These are phyloP conservation scores for Neotropicomus parvogracilis DNA, from an alignment of 1,284 basidiomycete species.

Conservation along the genomic window DNA sequence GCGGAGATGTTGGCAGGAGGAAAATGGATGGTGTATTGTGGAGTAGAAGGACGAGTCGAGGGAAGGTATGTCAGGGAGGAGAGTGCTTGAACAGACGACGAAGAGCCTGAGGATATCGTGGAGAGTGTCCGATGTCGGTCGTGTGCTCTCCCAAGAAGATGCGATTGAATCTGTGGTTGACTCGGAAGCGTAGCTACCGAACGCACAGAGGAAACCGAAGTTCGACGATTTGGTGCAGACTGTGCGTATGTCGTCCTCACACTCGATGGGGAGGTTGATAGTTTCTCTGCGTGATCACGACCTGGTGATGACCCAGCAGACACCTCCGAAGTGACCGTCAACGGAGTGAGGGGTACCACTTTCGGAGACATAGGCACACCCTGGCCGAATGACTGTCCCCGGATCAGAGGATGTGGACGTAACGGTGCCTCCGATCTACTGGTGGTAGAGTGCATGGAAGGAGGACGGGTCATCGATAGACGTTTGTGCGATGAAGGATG, in stretches of 20 bases:
- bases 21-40: constrained; percentile 50
- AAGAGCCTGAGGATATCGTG: constrained; percentile 54
- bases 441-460: constrained; percentile 56
- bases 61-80: constrained; percentile 61
- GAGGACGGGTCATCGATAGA: constrained; percentile 50
- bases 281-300: constrained; percentile 25
- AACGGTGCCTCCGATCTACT: constrained; percentile 39
- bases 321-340: constrained; percentile 55
- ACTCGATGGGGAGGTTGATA: constrained; percentile 39
- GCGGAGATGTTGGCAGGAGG: constrained; percentile 51
- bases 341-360: constrained; percentile 56
- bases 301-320: constrained; percentile 41
- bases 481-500: constrained; percentile 31
- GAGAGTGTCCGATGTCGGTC: constrained; percentile 65
- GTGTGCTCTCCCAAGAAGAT: constrained; percentile 36
- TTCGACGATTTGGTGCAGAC: constrained; percentile 41
- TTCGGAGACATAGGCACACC: constrained; percentile 36
- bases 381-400: constrained; percentile 62
- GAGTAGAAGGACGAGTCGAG: constrained; percentile 48
- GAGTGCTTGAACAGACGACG: constrained; percentile 59
- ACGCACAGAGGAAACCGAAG: constrained; percentile 62
- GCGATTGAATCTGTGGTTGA: constrained; percentile 29
- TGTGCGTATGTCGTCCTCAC: constrained; percentile 32
- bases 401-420: constrained; percentile 71
- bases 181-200: constrained; percentile 59